Conservation (phyloP, 1,139 yeast genomes). For the Zhuliangozyma blackwelliae region DNA sequence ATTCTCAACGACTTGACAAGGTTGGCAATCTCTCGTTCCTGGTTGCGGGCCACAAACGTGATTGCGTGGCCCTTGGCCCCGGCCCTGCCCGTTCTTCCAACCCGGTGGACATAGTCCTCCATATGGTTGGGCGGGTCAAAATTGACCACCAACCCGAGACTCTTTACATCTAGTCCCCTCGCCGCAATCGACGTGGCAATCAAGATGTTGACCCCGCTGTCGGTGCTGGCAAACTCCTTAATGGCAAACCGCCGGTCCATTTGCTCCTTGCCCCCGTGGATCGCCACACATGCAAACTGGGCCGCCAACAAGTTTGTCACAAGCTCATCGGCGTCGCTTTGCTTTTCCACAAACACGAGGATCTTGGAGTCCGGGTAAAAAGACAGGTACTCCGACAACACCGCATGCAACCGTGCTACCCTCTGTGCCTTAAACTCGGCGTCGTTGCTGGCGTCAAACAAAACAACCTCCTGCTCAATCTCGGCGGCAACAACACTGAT, state of each 20-base stretch:
- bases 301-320: slow-evolving; percentile 51
- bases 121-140: slow-evolving; percentile 88
- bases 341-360: slow-evolving; percentile 83
- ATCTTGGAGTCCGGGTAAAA: slow-evolving; percentile 38
- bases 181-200: slow-evolving; percentile 95
- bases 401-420: slow-evolving; percentile 49
- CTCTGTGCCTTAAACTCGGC: slow-evolving; percentile 28
- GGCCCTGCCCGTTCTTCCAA: slow-evolving; percentile 96
- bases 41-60: slow-evolving; percentile 63
- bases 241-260: slow-evolving; percentile 76
- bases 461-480: slow-evolving; percentile 66
- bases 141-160: slow-evolving; percentile 72
- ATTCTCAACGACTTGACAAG: slow-evolving; percentile 64
- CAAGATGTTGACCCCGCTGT: slow-evolving; percentile 56
- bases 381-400: slow-evolving; percentile 44
- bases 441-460: slow-evolving; percentile 44
- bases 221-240: slow-evolving; percentile 54
- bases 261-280: slow-evolving; percentile 95
- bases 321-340: slow-evolving; percentile 72
- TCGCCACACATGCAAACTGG: slow-evolving; percentile 58
- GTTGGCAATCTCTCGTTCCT: slow-evolving; percentile 68
- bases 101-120: slow-evolving; percentile 95
- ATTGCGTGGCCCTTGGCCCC: slow-evolving; percentile 74
- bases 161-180: slow-evolving; percentile 88
- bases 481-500: slow-evolving; percentile 81